These are phyloP conservation scores for Vanilla planifolia DNA, from an alignment of 106 monocot species.

Conservation along the genomic window DNA sequence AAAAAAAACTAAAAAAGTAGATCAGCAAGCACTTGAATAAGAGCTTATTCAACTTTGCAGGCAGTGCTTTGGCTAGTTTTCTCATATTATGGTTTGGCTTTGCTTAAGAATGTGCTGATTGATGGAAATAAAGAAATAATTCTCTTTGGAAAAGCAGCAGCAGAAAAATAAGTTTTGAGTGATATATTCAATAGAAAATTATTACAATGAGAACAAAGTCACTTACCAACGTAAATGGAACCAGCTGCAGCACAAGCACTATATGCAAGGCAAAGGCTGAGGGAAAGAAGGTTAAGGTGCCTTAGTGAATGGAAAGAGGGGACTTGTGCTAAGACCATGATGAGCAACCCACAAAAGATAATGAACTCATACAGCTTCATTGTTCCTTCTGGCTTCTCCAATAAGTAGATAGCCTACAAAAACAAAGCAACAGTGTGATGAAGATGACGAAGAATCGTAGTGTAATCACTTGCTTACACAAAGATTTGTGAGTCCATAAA, in stretches of 20 bases:
- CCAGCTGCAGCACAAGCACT: conserved; percentile 64
- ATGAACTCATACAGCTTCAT: conserved; percentile 66
- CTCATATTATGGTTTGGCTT: too few species aligned
- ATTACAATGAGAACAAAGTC: neutral
- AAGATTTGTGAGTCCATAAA: too few species aligned
- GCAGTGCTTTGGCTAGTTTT: too few species aligned
- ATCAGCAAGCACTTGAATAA: too few species aligned
- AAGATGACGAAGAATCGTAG: neutral
- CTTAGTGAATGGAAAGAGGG: conserved; percentile 90
- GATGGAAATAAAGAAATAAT: too few species aligned
- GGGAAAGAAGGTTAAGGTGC: conserved; percentile 76
- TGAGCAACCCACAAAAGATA: conserved; percentile 48
- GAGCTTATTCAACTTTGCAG: too few species aligned
- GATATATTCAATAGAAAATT: neutral
- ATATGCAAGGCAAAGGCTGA: conserved; percentile 63
- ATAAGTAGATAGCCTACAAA: conserved; percentile 61
- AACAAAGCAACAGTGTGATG: neutral
- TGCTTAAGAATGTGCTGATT: too few species aligned
- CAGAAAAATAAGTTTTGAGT: too few species aligned
- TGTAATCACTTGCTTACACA: neutral
- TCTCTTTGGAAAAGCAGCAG: too few species aligned
- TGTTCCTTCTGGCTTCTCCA: conserved; percentile 41
- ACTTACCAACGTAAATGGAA: conserved; percentile 54
- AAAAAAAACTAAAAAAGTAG: too few species aligned
- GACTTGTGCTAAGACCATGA: conserved; percentile 69